Conservation (phyloP, 2,329 filamentous ascomycete species). For the Venturia asperata region DNA sequence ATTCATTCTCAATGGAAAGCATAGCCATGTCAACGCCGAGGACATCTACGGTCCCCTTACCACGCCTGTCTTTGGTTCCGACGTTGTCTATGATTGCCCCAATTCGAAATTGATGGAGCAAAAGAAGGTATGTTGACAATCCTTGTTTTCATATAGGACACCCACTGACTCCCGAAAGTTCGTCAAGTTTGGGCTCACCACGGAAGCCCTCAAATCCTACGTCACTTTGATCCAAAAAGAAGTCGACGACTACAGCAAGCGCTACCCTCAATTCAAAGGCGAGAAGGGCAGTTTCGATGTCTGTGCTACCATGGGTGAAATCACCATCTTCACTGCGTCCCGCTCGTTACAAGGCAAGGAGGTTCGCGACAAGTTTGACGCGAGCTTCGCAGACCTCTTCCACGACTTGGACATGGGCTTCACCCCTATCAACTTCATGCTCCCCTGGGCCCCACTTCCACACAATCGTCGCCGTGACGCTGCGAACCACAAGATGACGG, state of each 20-base stretch:
- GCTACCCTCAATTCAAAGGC: slow-evolving; percentile 58
- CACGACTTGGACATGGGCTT: slow-evolving; percentile 89
- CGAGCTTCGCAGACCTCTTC: slow-evolving; percentile 72
- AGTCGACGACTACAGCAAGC: slow-evolving; percentile 65
- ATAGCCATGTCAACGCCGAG: slow-evolving; percentile 83
- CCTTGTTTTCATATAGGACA: slow-evolving; percentile 20
- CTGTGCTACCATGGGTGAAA: slow-evolving; percentile 68
- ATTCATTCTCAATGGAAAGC: slow-evolving; percentile 85
- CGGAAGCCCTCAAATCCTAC: slow-evolving; percentile 67
- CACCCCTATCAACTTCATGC: slow-evolving; percentile 80
- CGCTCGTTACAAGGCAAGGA: slow-evolving; percentile 79
- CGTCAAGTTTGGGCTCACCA: slow-evolving; percentile 73
- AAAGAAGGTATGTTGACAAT: slow-evolving; percentile 61
- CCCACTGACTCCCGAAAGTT: slow-evolving; percentile 44
- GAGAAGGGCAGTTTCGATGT: slow-evolving; percentile 64
- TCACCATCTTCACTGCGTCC: slow-evolving; percentile 85
- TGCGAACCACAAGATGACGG: slow-evolving; percentile 72
- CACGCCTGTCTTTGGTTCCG: slow-evolving; percentile 66
- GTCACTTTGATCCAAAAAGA: slow-evolving; percentile 72
- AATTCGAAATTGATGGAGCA: slow-evolving; percentile 93
- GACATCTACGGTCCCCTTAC: slow-evolving; percentile 78
- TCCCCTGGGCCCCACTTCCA: slow-evolving; percentile 83
- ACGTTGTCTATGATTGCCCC: slow-evolving; percentile 86
- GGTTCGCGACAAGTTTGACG: slow-evolving; percentile 73
- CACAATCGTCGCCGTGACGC: slow-evolving; percentile 76